Conservation (phyloP, 2,329 filamentous ascomycete genomes). For the Alternaria solani region DNA sequence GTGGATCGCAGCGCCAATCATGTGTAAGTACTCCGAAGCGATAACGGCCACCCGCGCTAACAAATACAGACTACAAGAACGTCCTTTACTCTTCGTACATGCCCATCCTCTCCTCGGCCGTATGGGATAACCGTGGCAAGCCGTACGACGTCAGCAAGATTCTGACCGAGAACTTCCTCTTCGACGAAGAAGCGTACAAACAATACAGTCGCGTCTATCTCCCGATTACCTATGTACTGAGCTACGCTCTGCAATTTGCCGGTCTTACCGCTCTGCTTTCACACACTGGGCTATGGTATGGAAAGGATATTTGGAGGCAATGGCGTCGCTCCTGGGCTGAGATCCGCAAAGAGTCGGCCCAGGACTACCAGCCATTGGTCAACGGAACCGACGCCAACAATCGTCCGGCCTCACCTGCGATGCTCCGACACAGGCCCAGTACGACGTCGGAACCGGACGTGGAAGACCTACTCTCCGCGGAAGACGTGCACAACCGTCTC, state of each 20-base stretch:
- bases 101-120: constrained; percentile 83
- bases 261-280: constrained; percentile 80
- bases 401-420: constrained; percentile 29
- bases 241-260: constrained; percentile 87
- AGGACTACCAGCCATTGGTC: constrained; percentile 47
- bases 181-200: constrained; percentile 78
- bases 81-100: constrained; percentile 83
- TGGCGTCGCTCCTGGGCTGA: constrained; percentile 75
- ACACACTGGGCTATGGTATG: constrained; percentile 85
- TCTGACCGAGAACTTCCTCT: constrained; percentile 77
- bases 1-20: constrained; percentile 81
- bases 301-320: constrained; percentile 79
- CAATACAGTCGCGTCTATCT: constrained; percentile 86
- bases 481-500: constrained; percentile 84
- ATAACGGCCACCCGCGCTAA: constrained; percentile 8
- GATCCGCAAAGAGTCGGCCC: constrained; percentile 53
- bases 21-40: constrained; percentile 58
- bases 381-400: constrained; percentile 46
- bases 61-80: constrained; percentile 71
- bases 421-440: constrained; percentile 34
- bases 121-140: constrained; percentile 84
- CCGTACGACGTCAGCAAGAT: constrained; percentile 85
- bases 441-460: constrained; percentile 49
- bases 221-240: constrained; percentile 86
- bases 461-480: constrained; percentile 68